Evolutionary conservation across 129 eudicot genomes (phyloP).

Genomic region (Arctium lappa): DNA sequence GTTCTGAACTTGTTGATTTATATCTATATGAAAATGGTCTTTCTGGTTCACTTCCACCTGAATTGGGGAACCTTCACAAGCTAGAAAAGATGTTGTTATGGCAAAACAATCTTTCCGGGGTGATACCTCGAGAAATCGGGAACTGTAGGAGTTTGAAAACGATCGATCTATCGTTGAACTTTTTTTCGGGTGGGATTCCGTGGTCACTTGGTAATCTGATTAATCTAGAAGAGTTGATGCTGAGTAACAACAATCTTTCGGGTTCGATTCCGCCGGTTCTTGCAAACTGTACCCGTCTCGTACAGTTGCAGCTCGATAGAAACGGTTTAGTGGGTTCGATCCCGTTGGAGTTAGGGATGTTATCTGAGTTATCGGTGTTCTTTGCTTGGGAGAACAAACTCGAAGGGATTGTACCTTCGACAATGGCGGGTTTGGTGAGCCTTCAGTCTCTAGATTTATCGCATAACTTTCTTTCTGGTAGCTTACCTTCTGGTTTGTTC

Average conservation of each 20-base stretch:
- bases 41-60: conserved; percentile 62
- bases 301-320: conserved; percentile 68
- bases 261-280: conserved; percentile 72
- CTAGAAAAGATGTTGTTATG: conserved; percentile 67
- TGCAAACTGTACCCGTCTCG: conserved; percentile 46
- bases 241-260: conserved; percentile 73
- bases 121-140: conserved; percentile 65
- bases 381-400: conserved; percentile 80
- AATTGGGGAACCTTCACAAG: conserved; percentile 66
- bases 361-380: conserved; percentile 56
- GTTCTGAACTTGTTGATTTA: conserved; percentile 63
- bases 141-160: conserved; percentile 49
- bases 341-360: conserved; percentile 59
- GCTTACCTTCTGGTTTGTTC: conserved; percentile 60
- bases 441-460: conserved; percentile 77
- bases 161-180: conserved; percentile 64
- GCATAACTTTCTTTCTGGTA: conserved; percentile 59
- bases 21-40: conserved; percentile 66
- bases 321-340: conserved; percentile 58
- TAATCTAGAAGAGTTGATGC: conserved; percentile 67
- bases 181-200: conserved; percentile 59
- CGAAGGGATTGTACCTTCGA: conserved; percentile 64
- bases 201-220: conserved; percentile 54
- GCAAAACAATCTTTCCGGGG: conserved; percentile 72
- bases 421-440: conserved; percentile 54